Conservation (phyloP, 1,284 basidiomycete genomes). For the Macrocystidia cucumis region DNA sequence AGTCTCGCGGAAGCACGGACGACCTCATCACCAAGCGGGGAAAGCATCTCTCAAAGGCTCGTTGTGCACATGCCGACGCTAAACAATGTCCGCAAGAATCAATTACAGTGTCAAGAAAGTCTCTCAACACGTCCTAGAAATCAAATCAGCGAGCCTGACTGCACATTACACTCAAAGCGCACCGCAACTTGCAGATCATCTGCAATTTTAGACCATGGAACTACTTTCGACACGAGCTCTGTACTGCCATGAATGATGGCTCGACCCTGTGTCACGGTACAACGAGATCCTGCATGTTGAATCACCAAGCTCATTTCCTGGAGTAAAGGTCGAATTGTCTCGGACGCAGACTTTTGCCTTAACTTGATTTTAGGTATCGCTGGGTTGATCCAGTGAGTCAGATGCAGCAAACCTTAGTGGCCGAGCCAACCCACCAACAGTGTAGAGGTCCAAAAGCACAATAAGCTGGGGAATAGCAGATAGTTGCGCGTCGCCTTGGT, state of each 20-base stretch:
- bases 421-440: conserved; percentile 23
- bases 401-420: not conserved
- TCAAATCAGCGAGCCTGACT: not conserved
- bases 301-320: conserved; percentile 29
- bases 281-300: conserved; percentile 16
- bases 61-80: conserved; percentile 34
- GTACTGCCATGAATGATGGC: conserved; percentile 26
- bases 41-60: conserved; percentile 37
- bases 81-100: conserved; percentile 31
- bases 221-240: conserved; percentile 19
- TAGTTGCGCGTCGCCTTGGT: conserved; percentile 5
- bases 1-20: conserved; percentile 20
- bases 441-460: conserved; percentile 30
- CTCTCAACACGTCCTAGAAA: conserved; percentile 4
- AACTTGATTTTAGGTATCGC: conserved; percentile 43
- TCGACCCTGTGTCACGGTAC: conserved; percentile 26
- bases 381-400: conserved; percentile 14
- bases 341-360: conserved; percentile 34
- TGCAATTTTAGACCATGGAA: conserved; percentile 22
- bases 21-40: conserved; percentile 33
- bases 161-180: conserved; percentile 14
- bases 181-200: conserved; percentile 17
- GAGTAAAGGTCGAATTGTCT: conserved; percentile 36
- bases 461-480: conserved; percentile 19
- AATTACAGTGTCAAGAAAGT: conserved; percentile 30